Base-by-base conservation (phyloP, 257 asterid genomes). In the Ehretia macrophylla region DNA sequence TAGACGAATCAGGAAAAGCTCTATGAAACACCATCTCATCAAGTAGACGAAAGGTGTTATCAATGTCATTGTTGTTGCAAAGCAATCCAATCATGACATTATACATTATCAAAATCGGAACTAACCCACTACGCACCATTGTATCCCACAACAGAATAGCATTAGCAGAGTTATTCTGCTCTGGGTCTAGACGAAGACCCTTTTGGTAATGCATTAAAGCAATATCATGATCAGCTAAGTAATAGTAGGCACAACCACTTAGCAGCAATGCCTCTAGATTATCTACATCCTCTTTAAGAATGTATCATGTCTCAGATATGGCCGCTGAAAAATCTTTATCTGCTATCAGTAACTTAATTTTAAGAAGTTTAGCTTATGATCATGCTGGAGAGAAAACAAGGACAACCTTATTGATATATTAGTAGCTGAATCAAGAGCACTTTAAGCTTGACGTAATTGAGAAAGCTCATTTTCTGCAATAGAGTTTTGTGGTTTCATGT, bases 121-220 rank as follows among this genome's bases (percentile, higher is more conserved):
- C n/a, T n/a, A n/a, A n/a, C n/a, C n/a, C n/a, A n/a, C n/a, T n/a
- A n/a, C n/a, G n/a, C n/a, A n/a, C n/a, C n/a, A n/a, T n/a, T n/a
- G n/a, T n/a, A n/a, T n/a, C n/a, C n/a, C n/a, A n/a, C n/a, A n/a
- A n/a, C n/a, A n/a, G n/a, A n/a, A n/a, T n/a, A n/a, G n/a, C n/a
- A n/a, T n/a, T n/a, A n/a, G n/a, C n/a, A n/a, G n/a, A n/a, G n/a
- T n/a, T n/a, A n/a, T n/a, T n/a, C n/a, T 91, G 96, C 80, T 91
- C 98, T 18, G 96, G 98, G 71, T 91, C 96, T 56, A 78, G 75
- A n/a, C 95, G 98, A 60, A 91, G 98, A 71, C 96, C 98, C 70
- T 80, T 87, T 74, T 87, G 98, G 73, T 85, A 91, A 77, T 91
- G 98, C 76, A 92, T 80, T 51, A 64, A 66, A 56, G 98, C 92